phyloP scores from a whole-genome alignment of 2,329 filamentous ascomycete species.

The Talaromyces sp. region DNA sequence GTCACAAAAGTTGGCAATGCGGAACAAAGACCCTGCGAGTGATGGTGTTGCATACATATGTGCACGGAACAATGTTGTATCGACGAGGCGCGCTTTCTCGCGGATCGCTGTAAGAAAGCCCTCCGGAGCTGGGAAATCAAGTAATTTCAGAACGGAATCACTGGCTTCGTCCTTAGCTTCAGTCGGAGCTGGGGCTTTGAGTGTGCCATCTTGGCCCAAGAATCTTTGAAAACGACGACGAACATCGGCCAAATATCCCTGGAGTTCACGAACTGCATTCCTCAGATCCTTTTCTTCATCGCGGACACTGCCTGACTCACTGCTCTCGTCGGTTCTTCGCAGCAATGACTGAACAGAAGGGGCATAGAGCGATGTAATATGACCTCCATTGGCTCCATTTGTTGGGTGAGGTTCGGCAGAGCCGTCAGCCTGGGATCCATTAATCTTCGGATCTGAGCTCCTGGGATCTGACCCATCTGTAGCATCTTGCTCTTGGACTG shows the following conservation, averaged over 20 bases:
- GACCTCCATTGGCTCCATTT: slow-evolving; percentile 16
- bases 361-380: slow-evolving; percentile 33
- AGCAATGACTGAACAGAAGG: slow-evolving; percentile 44
- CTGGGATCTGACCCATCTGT: not conserved
- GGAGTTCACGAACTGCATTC: slow-evolving; percentile 78
- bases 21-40: slow-evolving; percentile 85
- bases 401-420: slow-evolving; percentile 27
- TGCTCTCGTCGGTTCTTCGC: slow-evolving; percentile 41
- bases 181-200: slow-evolving; percentile 38
- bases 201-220: slow-evolving; percentile 60
- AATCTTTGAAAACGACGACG: slow-evolving; percentile 66
- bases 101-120: slow-evolving; percentile 73
- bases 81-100: slow-evolving; percentile 79
- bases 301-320: slow-evolving; percentile 44
- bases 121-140: slow-evolving; percentile 54
- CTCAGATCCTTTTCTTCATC: slow-evolving; percentile 61
- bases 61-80: slow-evolving; percentile 90
- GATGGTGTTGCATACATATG: slow-evolving; percentile 92
- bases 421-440: slow-evolving; percentile 33
- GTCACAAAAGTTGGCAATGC: slow-evolving; percentile 95
- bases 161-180: slow-evolving; percentile 44
- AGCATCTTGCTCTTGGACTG: slow-evolving; percentile 52
- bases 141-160: slow-evolving; percentile 50
- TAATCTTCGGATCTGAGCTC: slow-evolving; percentile 36
- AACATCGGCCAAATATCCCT: slow-evolving; percentile 85